Evolutionary conservation across 2,329 filamentous ascomycete genomes (phyloP), one percentile per base, ranked within the genome.

Genomic region (Neonectria magnoliae): DNA sequence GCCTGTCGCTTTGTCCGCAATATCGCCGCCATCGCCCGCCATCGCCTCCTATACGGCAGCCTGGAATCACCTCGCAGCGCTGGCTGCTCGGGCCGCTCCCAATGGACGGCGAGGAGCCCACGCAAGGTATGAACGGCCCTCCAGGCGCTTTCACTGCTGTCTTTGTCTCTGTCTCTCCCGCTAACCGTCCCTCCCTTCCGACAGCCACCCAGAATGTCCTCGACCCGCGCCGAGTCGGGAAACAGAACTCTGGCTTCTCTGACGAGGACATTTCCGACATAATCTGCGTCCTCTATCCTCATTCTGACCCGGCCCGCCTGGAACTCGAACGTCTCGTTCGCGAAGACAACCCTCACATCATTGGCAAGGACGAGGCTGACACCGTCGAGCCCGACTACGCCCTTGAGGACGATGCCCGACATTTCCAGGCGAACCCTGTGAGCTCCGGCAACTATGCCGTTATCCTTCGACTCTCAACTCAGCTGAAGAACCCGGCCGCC

Each of bases 181-280:
- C 71, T 71, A 60, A 71, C 65, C 64, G 25, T 54, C 18, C 13
- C 29, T n/a, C 25, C 9, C 25, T 50, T 51, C 29, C 56, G 33
- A 22, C 65, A 88, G 90, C 91, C 60, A 97, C 94, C 16, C 94
- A 97, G 77, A 90, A 89, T 76, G 88, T 92, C 73, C 82, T 94
- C 69, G 94, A 98, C 77, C 93, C 93, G 44, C 88, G 93, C 67
- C 90, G 93, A 59, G 78, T 92, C 66, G 93, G 93, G 60, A 86
- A 91, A 76, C 91, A 93, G 78, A 92, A 93, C 76, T 96, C 93
- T 44, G 93, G 93, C 60, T 89, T 98, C 66, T 91, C 87, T 57
- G 91, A 94, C 71, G 87, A 92, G 69, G 94, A 97, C 77, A 87
- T 96, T 54, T 88, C 93, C 66, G 94, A 98, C 79, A 93, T 98